Percentiles rank a stretch among this genome's conserved stretches.
Conservation (phyloP, 257 asterid genomes). For the Penstemon newberryi region DNA sequence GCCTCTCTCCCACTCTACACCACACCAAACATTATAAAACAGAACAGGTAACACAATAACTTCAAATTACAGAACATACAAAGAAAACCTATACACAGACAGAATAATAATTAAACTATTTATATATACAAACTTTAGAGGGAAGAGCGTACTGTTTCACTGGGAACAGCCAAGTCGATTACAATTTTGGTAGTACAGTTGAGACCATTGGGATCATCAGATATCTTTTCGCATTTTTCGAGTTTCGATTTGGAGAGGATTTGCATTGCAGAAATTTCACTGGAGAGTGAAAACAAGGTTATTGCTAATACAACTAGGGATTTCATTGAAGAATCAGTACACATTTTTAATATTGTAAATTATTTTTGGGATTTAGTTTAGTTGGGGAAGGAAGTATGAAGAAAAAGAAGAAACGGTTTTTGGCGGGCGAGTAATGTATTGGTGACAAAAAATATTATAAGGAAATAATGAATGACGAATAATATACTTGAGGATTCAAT, state of each 20-base stretch:
- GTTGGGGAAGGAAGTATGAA: too few relatives aligned
- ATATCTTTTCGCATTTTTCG: conserved; percentile 69
- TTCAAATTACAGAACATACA: background rate
- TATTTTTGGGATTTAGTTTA: too few relatives aligned
- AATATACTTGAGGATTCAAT: too few relatives aligned
- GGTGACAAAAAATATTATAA: too few relatives aligned
- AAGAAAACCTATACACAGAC: background rate
- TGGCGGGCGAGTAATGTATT: too few relatives aligned
- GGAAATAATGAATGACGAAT: too few relatives aligned
- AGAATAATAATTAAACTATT: background rate
- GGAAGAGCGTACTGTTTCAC: conserved; percentile 58
- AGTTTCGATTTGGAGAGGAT: conserved; percentile 82
- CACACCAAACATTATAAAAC: background rate
- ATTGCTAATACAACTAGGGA: background rate
- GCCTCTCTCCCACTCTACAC: conserved; percentile 89
- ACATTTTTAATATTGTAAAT: too few relatives aligned
- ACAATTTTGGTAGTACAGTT: conserved; percentile 76
- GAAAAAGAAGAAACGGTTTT: too few relatives aligned
- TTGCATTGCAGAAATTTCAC: conserved; percentile 36
- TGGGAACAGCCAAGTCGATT: conserved; percentile 84
- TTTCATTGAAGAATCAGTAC: too few relatives aligned
- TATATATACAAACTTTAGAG: background rate
- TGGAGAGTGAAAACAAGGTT: conserved; percentile 27
- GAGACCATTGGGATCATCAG: conserved; percentile 51
- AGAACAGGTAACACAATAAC: background rate